A percentile compares a stretch with the other conserved stretches of the same genome.
Conservation (phyloP, 179 eudicot species). For the Amaranthus tricolor region DNA sequence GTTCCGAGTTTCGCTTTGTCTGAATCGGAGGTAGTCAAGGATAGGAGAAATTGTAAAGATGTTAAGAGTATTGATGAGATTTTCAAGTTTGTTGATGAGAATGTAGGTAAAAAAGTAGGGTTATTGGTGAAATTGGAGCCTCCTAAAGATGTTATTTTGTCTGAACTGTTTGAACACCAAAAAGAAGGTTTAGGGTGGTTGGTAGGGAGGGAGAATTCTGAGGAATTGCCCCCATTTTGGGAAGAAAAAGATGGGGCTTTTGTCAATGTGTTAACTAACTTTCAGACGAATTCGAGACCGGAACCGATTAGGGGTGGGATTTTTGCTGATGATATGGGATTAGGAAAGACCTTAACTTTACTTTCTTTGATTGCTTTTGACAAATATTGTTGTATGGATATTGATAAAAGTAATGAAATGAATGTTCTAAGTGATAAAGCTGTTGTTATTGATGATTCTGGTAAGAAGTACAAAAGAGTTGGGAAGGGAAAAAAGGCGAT, state of each 20-base stretch:
- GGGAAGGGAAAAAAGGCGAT: constrained; percentile 31
- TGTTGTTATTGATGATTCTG: constrained; percentile 20
- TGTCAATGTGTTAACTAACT: constrained; percentile 73
- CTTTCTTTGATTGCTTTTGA: constrained; percentile 84
- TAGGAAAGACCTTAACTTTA: constrained; percentile 87
- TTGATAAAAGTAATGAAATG: constrained; percentile 27
- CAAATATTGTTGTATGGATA: constrained; percentile 32
- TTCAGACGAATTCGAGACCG: constrained; percentile 50
- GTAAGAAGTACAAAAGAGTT: constrained; percentile 51
- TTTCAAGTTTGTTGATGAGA: constrained; percentile 61
- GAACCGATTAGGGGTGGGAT: constrained; percentile 87
- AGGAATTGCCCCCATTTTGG: constrained; percentile 90
- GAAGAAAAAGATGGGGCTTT: constrained; percentile 53
- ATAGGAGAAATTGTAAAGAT: constrained; percentile 38
- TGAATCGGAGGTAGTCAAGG: constrained; percentile 60
- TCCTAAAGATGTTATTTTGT: constrained; percentile 50
- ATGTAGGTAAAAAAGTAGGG: constrained; percentile 36
- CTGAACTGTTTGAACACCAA: constrained; percentile 72
- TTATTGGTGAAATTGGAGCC: constrained; percentile 54
- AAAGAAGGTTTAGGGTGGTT: constrained; percentile 90
- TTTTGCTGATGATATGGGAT: constrained; percentile 96
- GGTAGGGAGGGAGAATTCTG: constrained; percentile 61
- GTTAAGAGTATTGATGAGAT: constrained; percentile 69
- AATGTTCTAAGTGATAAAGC: constrained; percentile 18
- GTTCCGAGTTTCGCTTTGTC: constrained; percentile 55